These are phyloP conservation scores for Rhizophora mangle DNA, from an alignment of 345 rosid species.

Conservation along the genomic window DNA sequence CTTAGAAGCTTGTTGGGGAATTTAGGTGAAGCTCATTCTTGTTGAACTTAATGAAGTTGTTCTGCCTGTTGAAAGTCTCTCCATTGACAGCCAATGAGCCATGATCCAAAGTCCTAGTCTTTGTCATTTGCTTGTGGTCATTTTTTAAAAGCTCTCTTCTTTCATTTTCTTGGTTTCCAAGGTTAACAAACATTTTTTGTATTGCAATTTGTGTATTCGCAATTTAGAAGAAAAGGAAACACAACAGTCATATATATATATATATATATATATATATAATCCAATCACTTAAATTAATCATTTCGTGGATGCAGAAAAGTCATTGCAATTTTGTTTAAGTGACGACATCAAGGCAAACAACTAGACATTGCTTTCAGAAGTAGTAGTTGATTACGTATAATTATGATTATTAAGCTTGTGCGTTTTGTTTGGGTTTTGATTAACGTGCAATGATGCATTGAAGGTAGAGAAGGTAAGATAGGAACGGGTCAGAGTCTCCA, in stretches of 20 bases:
- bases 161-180: conserved; percentile 20
- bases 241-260: no score
- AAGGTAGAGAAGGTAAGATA: background rate
- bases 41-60: conserved; percentile 30
- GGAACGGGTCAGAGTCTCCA: background rate
- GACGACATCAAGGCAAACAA: background rate
- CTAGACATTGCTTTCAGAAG: background rate
- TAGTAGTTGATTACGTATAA: background rate
- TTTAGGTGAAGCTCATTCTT: conserved; percentile 27
- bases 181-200: background rate
- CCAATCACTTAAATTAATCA: no score
- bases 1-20: conserved; percentile 39
- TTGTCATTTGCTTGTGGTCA: background rate
- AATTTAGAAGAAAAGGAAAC: no score
- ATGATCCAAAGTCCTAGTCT: background rate
- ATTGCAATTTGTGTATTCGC: no score
- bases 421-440: conserved; percentile 5
- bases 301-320: no score
- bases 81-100: background rate
- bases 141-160: background rate
- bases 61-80: conserved; percentile 20
- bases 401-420: background rate
- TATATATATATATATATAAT: no score
- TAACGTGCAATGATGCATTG: conserved; percentile 10
- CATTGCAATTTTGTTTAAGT: no score